Conservation (phyloP, 2,329 filamentous ascomycete genomes). For the Colletotrichum sp. region DNA sequence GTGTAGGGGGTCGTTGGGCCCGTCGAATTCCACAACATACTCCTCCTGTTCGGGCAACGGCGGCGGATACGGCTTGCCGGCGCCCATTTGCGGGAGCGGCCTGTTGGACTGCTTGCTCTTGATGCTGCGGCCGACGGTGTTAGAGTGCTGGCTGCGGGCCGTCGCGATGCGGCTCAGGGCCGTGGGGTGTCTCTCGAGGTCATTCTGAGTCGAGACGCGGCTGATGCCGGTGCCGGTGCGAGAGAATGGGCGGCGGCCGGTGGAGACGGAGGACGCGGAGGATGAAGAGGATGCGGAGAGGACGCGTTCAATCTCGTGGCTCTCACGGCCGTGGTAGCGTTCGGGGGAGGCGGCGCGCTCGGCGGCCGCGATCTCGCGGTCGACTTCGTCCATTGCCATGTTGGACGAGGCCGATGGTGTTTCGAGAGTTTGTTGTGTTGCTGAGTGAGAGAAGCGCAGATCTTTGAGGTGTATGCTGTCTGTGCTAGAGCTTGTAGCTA, state of each 20-base stretch:
- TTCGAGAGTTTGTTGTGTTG: background rate
- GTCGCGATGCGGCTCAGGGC: constrained; percentile 76
- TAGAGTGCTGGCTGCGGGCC: constrained; percentile 71
- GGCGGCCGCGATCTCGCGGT: constrained; percentile 57
- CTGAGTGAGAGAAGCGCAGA: background rate
- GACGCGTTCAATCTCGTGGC: constrained; percentile 66
- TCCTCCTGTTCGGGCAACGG: constrained; percentile 72
- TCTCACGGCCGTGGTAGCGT: constrained; percentile 43
- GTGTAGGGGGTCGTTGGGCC: constrained; percentile 81
- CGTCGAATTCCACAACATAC: constrained; percentile 86
- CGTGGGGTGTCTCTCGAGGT: constrained; percentile 73
- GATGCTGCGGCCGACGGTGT: constrained; percentile 68
- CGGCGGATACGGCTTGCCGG: constrained; percentile 77
- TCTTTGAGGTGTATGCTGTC: background rate
- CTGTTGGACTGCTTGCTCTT: constrained; percentile 56
- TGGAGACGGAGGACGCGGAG: constrained; percentile 48
- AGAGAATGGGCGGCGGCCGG: constrained; percentile 32
- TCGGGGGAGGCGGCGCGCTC: constrained; percentile 59
- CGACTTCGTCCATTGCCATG: constrained; percentile 56
- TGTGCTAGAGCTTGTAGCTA: background rate
- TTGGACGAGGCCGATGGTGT: constrained; percentile 6
- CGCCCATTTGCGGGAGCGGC: constrained; percentile 73
- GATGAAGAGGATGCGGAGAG: constrained; percentile 56
- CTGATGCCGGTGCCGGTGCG: constrained; percentile 55
- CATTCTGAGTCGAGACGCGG: constrained; percentile 67